Conservation (phyloP, 306 rosid genomes). For the Glycine tomentella region DNA sequence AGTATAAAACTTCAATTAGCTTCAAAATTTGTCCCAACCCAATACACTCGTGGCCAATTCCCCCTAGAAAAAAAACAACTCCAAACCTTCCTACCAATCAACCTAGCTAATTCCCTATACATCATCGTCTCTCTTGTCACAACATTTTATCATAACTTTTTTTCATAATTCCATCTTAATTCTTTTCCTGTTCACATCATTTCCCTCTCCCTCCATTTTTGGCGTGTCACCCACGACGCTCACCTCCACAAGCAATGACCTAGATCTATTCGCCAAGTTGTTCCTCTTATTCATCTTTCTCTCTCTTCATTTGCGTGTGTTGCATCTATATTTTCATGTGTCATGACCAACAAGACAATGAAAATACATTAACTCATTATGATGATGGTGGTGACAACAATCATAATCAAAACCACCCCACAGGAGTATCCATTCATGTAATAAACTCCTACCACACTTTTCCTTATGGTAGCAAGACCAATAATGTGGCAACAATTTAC, state of each 20-base stretch:
- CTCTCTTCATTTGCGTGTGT: constrained; percentile 67
- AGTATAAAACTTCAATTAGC: background rate
- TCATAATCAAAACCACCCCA: background rate
- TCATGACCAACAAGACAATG: background rate
- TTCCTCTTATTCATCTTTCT: constrained; percentile 64
- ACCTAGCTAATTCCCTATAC: too few species aligned
- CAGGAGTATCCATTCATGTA: constrained; percentile 57
- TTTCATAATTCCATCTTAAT: background rate
- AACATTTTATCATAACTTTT: background rate
- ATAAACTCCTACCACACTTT: constrained; percentile 76
- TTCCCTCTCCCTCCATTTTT: background rate
- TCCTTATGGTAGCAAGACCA: constrained; percentile 42
- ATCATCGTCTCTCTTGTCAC: background rate
- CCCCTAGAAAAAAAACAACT: background rate
- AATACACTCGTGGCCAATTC: background rate
- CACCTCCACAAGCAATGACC: background rate
- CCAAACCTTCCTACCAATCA: background rate
- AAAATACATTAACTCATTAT: background rate
- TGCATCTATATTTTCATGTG: constrained; percentile 51
- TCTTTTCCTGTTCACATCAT: background rate
- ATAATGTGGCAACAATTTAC: background rate
- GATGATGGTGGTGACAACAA: background rate
- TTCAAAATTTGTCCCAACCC: background rate
- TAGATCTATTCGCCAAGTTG: constrained; percentile 60
- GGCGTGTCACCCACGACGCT: background rate